Evolutionary conservation across 1,139 yeast species (phyloP).

Genomic region (Yamadazyma conglobata): DNA sequence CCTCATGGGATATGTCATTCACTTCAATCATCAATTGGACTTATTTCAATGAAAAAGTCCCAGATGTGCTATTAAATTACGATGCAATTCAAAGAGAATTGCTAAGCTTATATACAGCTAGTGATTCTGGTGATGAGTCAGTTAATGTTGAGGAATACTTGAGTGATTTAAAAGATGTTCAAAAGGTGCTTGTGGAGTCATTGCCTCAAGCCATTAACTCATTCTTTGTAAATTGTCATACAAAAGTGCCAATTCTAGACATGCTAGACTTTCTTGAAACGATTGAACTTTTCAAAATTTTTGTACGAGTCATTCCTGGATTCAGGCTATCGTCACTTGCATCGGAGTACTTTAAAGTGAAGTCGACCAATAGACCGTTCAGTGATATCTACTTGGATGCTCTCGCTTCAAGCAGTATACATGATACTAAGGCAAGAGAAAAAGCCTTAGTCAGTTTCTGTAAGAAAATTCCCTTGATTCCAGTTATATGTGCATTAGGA

Average conservation of each 20-base stretch:
- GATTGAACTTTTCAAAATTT: constrained; percentile 26
- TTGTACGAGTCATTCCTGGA: constrained; percentile 18
- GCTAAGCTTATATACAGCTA: constrained; percentile 17
- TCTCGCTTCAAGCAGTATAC: constrained; percentile 11
- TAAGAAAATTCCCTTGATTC: constrained; percentile 25
- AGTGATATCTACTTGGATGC: constrained; percentile 11
- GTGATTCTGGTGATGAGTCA: constrained; percentile 6
- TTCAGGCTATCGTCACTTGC: constrained; percentile 23
- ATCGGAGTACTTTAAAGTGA: constrained; percentile 17
- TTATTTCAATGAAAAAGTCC: constrained; percentile 19
- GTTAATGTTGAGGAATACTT: constrained; percentile 17
- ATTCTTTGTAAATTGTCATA: constrained; percentile 32
- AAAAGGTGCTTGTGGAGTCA: constrained; percentile 19
- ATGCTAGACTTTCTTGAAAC: constrained; percentile 28
- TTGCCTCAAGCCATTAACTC: constrained; percentile 24
- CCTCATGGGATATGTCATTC: constrained; percentile 42
- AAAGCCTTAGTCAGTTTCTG: constrained; percentile 23
- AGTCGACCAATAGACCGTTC: constrained; percentile 4
- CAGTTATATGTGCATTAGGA: constrained; percentile 35
- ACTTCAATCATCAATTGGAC: constrained; percentile 27
- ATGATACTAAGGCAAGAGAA: constrained; percentile 20
- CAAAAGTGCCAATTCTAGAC: constrained; percentile 35
- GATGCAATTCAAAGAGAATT: constrained; percentile 15
- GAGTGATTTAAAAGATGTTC: constrained; percentile 17
- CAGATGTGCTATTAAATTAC: constrained; percentile 15